Conservation (phyloP, 1,284 basidiomycete genomes). For the Moesziomyces antarcticus region DNA sequence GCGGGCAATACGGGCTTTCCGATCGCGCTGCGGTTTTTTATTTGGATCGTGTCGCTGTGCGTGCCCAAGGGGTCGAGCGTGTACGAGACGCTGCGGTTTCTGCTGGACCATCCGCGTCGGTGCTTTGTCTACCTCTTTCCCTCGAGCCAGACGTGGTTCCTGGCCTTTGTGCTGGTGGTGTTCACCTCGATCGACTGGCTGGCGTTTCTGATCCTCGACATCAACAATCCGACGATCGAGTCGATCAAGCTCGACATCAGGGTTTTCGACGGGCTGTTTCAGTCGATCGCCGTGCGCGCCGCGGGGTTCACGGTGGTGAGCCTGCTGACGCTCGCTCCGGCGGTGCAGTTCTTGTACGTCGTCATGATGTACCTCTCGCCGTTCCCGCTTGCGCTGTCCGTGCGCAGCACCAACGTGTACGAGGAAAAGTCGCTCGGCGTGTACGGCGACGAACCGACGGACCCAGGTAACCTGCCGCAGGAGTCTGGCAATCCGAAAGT, state of each 20-base stretch:
- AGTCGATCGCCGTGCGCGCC: slow-evolving; percentile 78
- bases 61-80: slow-evolving; percentile 75
- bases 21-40: slow-evolving; percentile 65
- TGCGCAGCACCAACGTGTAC: slow-evolving; percentile 98
- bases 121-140: slow-evolving; percentile 95
- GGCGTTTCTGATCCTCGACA: slow-evolving; percentile 87
- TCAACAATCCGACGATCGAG: slow-evolving; percentile 80
- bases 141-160: slow-evolving; percentile 88
- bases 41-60: slow-evolving; percentile 78
- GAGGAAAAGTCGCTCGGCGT: slow-evolving; percentile 76
- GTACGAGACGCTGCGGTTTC: slow-evolving; percentile 86
- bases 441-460: slow-evolving; percentile 39
- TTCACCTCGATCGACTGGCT: slow-evolving; percentile 86
- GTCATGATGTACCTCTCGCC: slow-evolving; percentile 73
- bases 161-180: slow-evolving; percentile 75
- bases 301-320: slow-evolving; percentile 85
- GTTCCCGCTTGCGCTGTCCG: slow-evolving; percentile 75
- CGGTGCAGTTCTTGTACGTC: slow-evolving; percentile 84
- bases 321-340: slow-evolving; percentile 79
- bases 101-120: slow-evolving; percentile 94
- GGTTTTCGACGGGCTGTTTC: slow-evolving; percentile 68
- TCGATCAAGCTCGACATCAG: slow-evolving; percentile 75
- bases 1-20: slow-evolving; percentile 87
- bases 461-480: slow-evolving; percentile 12
- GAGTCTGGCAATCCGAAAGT: slow-evolving; percentile 69